These are phyloP conservation scores for Populus simonii DNA, from an alignment of 345 rosid genomes.

Conservation along the genomic window DNA sequence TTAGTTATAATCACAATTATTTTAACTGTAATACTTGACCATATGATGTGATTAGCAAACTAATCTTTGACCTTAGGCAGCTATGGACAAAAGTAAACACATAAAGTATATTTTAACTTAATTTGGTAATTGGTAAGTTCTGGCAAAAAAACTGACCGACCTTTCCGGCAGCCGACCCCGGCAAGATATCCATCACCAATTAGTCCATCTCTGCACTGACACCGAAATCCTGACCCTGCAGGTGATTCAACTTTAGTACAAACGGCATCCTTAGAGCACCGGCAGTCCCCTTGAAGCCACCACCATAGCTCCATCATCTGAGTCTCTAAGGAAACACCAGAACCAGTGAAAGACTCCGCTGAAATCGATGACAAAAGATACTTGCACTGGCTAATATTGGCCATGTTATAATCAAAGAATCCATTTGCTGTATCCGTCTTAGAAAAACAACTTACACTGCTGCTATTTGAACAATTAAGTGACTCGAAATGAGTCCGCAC, in stretches of 20 bases:
- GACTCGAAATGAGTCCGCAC: conserved; percentile 37
- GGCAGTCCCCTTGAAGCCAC: conserved; percentile 61
- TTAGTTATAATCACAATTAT: neutral
- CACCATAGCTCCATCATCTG: conserved; percentile 47
- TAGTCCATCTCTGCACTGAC: conserved; percentile 46
- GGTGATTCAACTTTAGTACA: conserved; percentile 31
- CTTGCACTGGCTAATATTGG: conserved; percentile 25
- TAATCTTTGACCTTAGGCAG: neutral
- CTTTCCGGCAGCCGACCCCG: conserved; percentile 55
- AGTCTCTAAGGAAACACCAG: conserved; percentile 36
- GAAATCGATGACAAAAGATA: conserved; percentile 52
- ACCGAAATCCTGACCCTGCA: conserved; percentile 37
- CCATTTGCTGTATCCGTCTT: neutral
- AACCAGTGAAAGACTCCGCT: conserved; percentile 4
- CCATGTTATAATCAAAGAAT: conserved; percentile 24
- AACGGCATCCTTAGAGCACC: conserved; percentile 40
- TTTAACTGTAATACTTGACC: neutral
- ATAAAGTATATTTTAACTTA: neutral
- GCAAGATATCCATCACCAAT: conserved; percentile 52
- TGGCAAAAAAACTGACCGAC: conserved; percentile 47
- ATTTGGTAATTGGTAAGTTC: neutral
- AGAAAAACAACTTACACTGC: conserved; percentile 37
- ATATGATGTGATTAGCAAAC: neutral
- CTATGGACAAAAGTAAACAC: neutral
- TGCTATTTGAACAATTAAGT: neutral